Evolutionary conservation across 768 basidiomycete species (phyloP), one percentile per base, ranked within the genome.

Genomic region (Infundibulicybe gibba): DNA sequence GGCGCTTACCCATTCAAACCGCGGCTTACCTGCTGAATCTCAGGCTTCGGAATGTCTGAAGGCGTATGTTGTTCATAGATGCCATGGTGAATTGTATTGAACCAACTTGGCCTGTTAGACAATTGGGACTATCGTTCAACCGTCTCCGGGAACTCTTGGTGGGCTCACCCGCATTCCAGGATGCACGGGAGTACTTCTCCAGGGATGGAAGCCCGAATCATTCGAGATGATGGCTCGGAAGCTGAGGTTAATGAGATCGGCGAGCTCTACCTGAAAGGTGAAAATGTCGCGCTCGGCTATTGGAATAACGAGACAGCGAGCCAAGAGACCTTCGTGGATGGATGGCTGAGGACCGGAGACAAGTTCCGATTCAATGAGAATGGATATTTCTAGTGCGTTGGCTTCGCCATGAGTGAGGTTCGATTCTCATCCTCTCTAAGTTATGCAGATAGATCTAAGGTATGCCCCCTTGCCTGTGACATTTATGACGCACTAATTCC

Each of bases 301-400:
- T 84, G 79, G 79, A 78, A 81, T 39, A 85, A 90, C 57, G 75
- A 79, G 42, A 71, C 76, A 49, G 83, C 86, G 0, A 87, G 79
- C 19, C 65, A 66, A 42, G 79, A 80, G 54, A 83, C 87, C 1
- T 91, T 90, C 56, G 55, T 77, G 11, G 71, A 77, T 39, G 86
- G 87, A 15, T 92, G 90, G 90, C 54, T 92, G 19, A 71, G 68
- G 44, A 90, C 87, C 0, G 90, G 90, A 2, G 89, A 92, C 60
- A 68, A 73, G 44, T 85, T 90, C 57, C 65, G 73, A 33, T 76
- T 80, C 4, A 77, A 86, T 51, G 69, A 70, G 50, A 67, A 81
- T 4, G 81, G 80, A 0, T 74, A 78, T 48, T 80, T 89, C 57
- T 90, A 76, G 86, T 88, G 49, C 35, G 80, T 67, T 17, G 38